Evolutionary conservation across 2,329 filamentous ascomycete species (phyloP).

Genomic region (Aspergillus oerlinghausenensis): DNA sequence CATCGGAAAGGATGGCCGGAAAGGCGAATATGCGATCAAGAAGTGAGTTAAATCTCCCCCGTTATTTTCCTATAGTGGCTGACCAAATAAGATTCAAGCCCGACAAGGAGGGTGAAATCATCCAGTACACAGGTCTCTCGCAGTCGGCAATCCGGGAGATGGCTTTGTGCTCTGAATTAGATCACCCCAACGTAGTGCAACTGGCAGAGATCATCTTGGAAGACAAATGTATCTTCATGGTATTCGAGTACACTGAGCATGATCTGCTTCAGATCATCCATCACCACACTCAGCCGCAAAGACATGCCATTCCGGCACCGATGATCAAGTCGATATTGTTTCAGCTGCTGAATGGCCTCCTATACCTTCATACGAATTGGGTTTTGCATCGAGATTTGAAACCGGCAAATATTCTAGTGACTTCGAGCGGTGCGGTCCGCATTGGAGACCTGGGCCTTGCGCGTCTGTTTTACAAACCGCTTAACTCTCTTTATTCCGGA

Average conservation of each 20-base stretch:
- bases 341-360: constrained; percentile 88
- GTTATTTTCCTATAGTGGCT: constrained; percentile 4
- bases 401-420: constrained; percentile 98
- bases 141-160: constrained; percentile 97
- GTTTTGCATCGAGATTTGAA: constrained; percentile 95
- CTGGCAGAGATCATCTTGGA: constrained; percentile 94
- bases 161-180: constrained; percentile 89
- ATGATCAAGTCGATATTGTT: constrained; percentile 94
- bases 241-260: constrained; percentile 98
- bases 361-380: constrained; percentile 96
- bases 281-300: constrained; percentile 84
- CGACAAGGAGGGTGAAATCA: constrained; percentile 91
- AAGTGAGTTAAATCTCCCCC: constrained; percentile 55
- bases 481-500: constrained; percentile 85
- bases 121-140: constrained; percentile 95
- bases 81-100: constrained; percentile 67
- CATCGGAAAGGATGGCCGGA: constrained; percentile 64
- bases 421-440: constrained; percentile 80
- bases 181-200: constrained; percentile 82
- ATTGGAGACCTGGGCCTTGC: constrained; percentile 93
- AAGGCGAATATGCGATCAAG: constrained; percentile 93
- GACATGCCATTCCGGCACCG: constrained; percentile 79
- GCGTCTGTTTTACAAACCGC: constrained; percentile 85
- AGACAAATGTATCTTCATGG: constrained; percentile 99
- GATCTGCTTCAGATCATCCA: constrained; percentile 97